phyloP scores from a whole-genome alignment of 2,329 filamentous ascomycete species.

The Fusarium sublunatum region DNA sequence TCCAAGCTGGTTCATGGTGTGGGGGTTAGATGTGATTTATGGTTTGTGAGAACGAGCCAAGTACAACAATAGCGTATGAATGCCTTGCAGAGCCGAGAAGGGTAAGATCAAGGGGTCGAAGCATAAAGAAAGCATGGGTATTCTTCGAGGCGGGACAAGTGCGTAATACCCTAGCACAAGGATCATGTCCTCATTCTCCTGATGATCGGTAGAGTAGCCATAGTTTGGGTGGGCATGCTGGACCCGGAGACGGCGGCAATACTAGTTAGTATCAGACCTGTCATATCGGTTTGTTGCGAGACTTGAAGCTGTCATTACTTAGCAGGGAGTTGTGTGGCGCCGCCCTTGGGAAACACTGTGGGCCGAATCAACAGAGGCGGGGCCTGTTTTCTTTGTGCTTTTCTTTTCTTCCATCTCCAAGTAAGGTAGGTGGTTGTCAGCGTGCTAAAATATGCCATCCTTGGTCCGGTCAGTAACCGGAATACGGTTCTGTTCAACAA shows the following conservation, averaged over 20 bases:
- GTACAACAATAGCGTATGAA: slow-evolving; percentile 32
- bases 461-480: slow-evolving; percentile 10
- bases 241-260: slow-evolving; percentile 35
- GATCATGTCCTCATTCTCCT: slow-evolving; percentile 39
- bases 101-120: slow-evolving; percentile 40
- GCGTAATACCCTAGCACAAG: slow-evolving; percentile 32
- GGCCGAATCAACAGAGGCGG: slow-evolving; percentile 38
- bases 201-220: slow-evolving; percentile 45
- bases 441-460: slow-evolving; percentile 8
- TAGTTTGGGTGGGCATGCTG: slow-evolving; percentile 43
- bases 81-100: slow-evolving; percentile 33
- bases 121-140: slow-evolving; percentile 30
- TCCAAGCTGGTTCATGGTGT: slow-evolving; percentile 30
- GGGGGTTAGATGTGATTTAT: slow-evolving; percentile 51
- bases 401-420: slow-evolving; percentile 16
- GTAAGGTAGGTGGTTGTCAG: slow-evolving; percentile 1
- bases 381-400: slow-evolving; percentile 27
- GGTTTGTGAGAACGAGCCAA: slow-evolving; percentile 43
- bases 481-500: not conserved
- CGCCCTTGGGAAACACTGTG: slow-evolving; percentile 38
- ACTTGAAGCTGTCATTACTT: slow-evolving; percentile 44
- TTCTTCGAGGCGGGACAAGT: slow-evolving; percentile 34
- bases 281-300: slow-evolving; percentile 51
- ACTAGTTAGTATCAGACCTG: slow-evolving; percentile 47
- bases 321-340: slow-evolving; percentile 42